Evolutionary conservation across 305 asterid species (phyloP), one percentile per base, ranked within the genome.

Genomic region (Solanum chacoense): DNA sequence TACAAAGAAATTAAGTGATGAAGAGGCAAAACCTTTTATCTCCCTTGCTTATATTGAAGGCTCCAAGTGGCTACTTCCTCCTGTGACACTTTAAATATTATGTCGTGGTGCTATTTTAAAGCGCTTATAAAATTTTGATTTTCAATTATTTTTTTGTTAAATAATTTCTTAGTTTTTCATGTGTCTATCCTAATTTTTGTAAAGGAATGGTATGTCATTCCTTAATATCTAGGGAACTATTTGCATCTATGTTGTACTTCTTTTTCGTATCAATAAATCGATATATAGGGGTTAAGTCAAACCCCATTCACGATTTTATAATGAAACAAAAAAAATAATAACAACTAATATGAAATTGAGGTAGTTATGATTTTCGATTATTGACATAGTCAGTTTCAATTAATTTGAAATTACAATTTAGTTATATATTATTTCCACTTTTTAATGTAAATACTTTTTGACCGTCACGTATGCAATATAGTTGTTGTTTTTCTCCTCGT

Each of bases 31-130:
- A 35, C 93, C 92, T 50, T 95, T 88, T 90, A 29, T 93, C 32
- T 88, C 80, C 38, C 95, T 97, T 31, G 93, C 26, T 13, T 95
- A 20, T 79, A 88, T 97, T 20, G 93, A 91, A 89, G 99, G 88
- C 14, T 89, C 95, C 5, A 88, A 88, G 31, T 97, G 99, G 99
- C 88, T 97, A 37, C 94, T 93, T 71, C 98, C 98, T 84, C 94
- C 97, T 4, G 10, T 90, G n/a, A 38, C 88, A 84, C 35, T 90
- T 20, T 91, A 79, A 80, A 28, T 65, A 73, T 38, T 37, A 26
- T 14, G 9, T 40, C 5, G 7, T 13, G 36, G 22, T 72, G 36
- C 3, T 72, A 31, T 29, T 29, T 72, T 29, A 72, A 72, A 7
- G 35, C 35, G 0, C 24, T 24, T 13, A 12, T 13, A 80, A 80